Conservation (phyloP, 768 basidiomycete species). For the Russula emetica region DNA sequence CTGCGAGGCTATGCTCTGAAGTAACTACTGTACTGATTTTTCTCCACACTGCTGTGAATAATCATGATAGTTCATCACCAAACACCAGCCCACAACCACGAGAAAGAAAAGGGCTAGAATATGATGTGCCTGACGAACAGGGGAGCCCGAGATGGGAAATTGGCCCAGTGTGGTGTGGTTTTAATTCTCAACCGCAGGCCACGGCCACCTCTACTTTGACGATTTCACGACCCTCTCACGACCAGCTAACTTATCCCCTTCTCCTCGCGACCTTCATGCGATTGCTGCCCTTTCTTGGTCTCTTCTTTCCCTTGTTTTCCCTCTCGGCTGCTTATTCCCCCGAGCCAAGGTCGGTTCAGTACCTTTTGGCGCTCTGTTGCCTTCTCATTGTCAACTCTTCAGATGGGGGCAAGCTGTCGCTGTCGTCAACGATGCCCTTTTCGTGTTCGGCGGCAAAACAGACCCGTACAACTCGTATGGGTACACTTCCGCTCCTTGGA, state of each 20-base stretch:
- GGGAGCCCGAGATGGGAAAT: background rate
- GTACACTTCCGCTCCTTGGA: slow-evolving; percentile 71
- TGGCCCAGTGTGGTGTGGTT: background rate
- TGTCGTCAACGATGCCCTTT: slow-evolving; percentile 54
- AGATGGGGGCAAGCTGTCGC: slow-evolving; percentile 85
- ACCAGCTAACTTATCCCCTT: background rate
- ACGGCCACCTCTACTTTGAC: background rate
- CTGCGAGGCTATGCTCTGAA: background rate
- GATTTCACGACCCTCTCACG: slow-evolving; percentile 10
- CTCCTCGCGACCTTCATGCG: slow-evolving; percentile 8
- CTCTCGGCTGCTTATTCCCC: slow-evolving; percentile 5
- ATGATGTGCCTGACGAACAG: background rate
- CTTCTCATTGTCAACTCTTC: background rate
- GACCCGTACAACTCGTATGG: slow-evolving; percentile 63
- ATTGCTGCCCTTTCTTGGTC: background rate
- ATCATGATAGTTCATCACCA: background rate
- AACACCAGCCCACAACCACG: background rate
- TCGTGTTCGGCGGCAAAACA: slow-evolving; percentile 77
- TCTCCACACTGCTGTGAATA: too few relatives aligned
- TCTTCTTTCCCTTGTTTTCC: background rate
- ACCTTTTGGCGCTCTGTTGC: background rate
- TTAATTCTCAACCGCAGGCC: background rate
- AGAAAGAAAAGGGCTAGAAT: too few relatives aligned
- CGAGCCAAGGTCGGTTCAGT: slow-evolving; percentile 8
- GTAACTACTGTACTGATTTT: background rate